phyloP scores from a whole-genome alignment of 352 stramenopile species.

The Albugo laibachii region DNA sequence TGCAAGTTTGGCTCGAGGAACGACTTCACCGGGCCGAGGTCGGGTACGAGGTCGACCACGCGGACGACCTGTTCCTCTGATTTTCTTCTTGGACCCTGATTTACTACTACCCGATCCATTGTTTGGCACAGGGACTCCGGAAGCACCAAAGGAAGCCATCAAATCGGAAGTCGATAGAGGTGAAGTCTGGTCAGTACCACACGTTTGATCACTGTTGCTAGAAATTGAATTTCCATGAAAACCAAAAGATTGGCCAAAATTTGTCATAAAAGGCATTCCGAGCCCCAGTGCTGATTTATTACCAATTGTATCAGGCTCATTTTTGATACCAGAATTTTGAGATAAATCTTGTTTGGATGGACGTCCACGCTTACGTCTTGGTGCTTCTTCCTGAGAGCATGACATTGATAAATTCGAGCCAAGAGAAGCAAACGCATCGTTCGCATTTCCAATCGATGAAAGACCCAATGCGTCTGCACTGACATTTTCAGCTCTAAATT shows the following conservation, averaged over 20 bases:
- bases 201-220: conserved; percentile 41
- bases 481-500: conserved; percentile 15
- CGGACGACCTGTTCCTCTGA: conserved; percentile 41
- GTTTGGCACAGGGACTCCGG: conserved; percentile 11
- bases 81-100: conserved; percentile 45
- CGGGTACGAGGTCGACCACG: conserved; percentile 48
- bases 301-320: too few relatives aligned
- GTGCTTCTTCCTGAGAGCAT: conserved; percentile 18
- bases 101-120: conserved; percentile 14
- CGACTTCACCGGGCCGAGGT: conserved; percentile 49
- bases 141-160: conserved; percentile 11
- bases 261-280: too few relatives aligned
- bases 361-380: conserved; percentile 45
- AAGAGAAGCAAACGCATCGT: too few relatives aligned
- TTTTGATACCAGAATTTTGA: too few relatives aligned
- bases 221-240: conserved; percentile 29
- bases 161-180: conserved; percentile 20
- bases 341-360: conserved; percentile 34
- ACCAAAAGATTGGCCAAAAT: conserved; percentile 23
- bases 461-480: conserved; percentile 9
- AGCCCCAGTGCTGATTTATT: too few relatives aligned
- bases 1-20: conserved; percentile 41
- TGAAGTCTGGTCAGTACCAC: conserved; percentile 35
- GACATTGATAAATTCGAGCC: too few relatives aligned
- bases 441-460: conserved; percentile 3